Evolutionary conservation across 306 rosid genomes (phyloP).

Genomic region (Pueraria montana): DNA sequence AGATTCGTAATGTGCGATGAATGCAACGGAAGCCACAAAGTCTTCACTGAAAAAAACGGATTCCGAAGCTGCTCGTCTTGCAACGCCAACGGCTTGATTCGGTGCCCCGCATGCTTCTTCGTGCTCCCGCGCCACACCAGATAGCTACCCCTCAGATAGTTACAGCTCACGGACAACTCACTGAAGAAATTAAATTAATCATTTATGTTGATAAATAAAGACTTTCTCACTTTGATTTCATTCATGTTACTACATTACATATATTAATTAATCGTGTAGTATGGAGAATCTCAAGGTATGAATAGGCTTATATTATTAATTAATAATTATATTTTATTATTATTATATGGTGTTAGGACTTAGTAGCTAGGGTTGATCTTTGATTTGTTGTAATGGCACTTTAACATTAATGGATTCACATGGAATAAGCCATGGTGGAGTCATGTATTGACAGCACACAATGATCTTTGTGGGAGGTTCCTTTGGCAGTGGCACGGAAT

Average conservation of each 20-base stretch:
- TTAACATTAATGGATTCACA: conserved; percentile 37
- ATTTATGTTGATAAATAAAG: conserved; percentile 40
- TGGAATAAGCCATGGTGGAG: conserved; percentile 7
- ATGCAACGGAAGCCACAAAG: conserved; percentile 87
- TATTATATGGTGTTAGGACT: background rate
- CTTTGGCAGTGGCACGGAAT: conserved; percentile 8
- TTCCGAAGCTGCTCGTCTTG: conserved; percentile 67
- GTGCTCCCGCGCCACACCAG: conserved; percentile 52
- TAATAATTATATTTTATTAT: background rate
- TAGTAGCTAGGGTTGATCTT: background rate
- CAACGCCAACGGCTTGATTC: conserved; percentile 73
- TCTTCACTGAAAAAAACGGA: conserved; percentile 64
- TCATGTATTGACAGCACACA: conserved; percentile 16
- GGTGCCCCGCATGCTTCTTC: conserved; percentile 71
- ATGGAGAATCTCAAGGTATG: background rate
- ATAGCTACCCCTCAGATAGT: conserved; percentile 13
- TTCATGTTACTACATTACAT: background rate
- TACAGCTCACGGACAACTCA: conserved; percentile 51
- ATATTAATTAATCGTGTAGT: background rate
- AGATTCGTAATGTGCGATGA: conserved; percentile 70
- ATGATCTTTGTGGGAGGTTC: background rate
- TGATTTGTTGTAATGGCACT: conserved; percentile 28
- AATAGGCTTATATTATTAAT: background rate
- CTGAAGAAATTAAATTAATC: background rate
- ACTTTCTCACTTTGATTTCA: background rate